These are phyloP conservation scores for Cordyceps javanica DNA, from an alignment of 2,329 filamentous ascomycete genomes.

Conservation along the genomic window DNA sequence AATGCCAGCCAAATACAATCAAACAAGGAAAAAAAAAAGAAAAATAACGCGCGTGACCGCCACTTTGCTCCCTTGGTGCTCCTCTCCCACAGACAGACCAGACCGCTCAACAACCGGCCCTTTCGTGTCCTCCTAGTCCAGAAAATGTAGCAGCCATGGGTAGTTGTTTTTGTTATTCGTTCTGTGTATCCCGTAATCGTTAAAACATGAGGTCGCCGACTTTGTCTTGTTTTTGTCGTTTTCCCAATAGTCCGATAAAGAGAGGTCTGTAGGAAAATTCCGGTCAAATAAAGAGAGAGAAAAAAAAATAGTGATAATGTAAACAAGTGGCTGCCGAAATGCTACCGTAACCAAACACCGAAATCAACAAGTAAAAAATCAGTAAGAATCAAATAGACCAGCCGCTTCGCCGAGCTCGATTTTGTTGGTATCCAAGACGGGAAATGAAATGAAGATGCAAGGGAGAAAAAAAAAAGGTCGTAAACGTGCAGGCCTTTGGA, in stretches of 20 bases:
- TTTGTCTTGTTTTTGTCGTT: background rate
- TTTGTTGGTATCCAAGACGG: slow-evolving; percentile 11
- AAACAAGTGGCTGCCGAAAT: slow-evolving; percentile 5
- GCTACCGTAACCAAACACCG: slow-evolving; percentile 1
- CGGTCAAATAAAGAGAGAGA: background rate
- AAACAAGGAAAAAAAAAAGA: background rate
- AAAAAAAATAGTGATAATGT: background rate
- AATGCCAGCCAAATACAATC: background rate
- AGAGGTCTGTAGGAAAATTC: background rate
- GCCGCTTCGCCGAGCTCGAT: slow-evolving; percentile 3
- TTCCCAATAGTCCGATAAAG: background rate
- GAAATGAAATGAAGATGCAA: slow-evolving; percentile 5
- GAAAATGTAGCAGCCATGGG: background rate
- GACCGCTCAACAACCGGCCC: background rate
- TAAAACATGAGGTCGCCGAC: background rate
- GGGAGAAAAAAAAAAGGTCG: background rate
- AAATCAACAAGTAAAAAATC: background rate
- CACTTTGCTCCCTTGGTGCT: background rate
- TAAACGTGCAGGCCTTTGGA: background rate
- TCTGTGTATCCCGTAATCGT: slow-evolving; percentile 6
- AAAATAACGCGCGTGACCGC: slow-evolving; percentile 1
- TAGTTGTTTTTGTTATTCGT: background rate
- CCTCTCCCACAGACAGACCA: background rate
- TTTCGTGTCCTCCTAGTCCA: background rate
- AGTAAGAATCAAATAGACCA: background rate